Evolutionary conservation across 306 rosid genomes (phyloP).

Genomic region (Corylus avellana): DNA sequence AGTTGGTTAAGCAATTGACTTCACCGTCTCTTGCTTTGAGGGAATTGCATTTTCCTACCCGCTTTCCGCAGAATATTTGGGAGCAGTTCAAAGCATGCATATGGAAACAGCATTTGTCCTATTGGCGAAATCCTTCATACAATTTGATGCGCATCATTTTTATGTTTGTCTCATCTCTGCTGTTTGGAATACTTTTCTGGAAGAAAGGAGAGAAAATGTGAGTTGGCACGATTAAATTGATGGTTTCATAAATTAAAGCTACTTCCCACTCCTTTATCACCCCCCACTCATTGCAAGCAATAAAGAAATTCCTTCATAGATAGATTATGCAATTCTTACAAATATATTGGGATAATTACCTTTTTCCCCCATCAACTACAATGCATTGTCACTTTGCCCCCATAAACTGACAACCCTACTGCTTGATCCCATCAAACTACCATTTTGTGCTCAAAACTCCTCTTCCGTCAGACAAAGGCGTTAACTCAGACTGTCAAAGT

Average conservation of each 20-base stretch:
- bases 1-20: conserved; percentile 47
- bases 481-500: too few relatives aligned
- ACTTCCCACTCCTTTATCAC: too few relatives aligned
- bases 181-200: conserved; percentile 66
- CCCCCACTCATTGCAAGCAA: too few relatives aligned
- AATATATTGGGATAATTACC: too few relatives aligned
- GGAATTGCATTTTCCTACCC: conserved; percentile 51
- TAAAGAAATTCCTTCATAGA: too few relatives aligned
- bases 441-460: too few relatives aligned
- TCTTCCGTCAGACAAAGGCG: too few relatives aligned
- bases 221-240: conserved; percentile 18
- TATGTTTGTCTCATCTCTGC: conserved; percentile 37
- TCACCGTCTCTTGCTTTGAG: conserved; percentile 51
- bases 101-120: conserved; percentile 70
- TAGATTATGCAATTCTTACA: too few relatives aligned
- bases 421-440: too few relatives aligned
- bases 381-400: too few relatives aligned
- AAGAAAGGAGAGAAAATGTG: conserved; percentile 50
- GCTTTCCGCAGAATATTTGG: conserved; percentile 55
- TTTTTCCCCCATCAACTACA: too few relatives aligned
- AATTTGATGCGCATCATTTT: conserved; percentile 49
- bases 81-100: conserved; percentile 67
- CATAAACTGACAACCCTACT: too few relatives aligned
- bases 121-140: conserved; percentile 78
- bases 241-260: background rate